These are phyloP conservation scores for Penicillium nordicum DNA, from an alignment of 2,329 filamentous ascomycete genomes.

Conservation along the genomic window DNA sequence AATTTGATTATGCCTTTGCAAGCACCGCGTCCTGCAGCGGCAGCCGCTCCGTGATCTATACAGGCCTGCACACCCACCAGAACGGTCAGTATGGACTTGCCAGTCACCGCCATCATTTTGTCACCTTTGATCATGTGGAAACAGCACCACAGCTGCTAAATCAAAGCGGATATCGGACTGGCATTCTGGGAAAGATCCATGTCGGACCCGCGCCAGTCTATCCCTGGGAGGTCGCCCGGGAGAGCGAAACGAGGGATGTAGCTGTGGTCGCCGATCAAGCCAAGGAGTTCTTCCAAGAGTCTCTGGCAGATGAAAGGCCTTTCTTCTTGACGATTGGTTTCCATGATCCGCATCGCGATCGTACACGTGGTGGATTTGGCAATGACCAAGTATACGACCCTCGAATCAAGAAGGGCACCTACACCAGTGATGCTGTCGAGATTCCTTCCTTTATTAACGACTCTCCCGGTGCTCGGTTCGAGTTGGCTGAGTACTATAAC, in stretches of 20 bases:
- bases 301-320: slow-evolving; percentile 30
- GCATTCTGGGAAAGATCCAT: slow-evolving; percentile 50
- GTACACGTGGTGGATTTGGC: slow-evolving; percentile 43
- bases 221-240: slow-evolving; percentile 43
- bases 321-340: slow-evolving; percentile 50
- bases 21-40: slow-evolving; percentile 47
- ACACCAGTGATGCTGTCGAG: slow-evolving; percentile 34
- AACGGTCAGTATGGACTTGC: slow-evolving; percentile 50
- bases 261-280: slow-evolving; percentile 40
- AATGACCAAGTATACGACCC: slow-evolving; percentile 38
- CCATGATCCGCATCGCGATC: slow-evolving; percentile 48
- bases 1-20: slow-evolving; percentile 33
- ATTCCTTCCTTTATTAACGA: slow-evolving; percentile 45
- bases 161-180: slow-evolving; percentile 44
- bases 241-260: slow-evolving; percentile 47
- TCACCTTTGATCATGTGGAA: slow-evolving; percentile 46
- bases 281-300: slow-evolving; percentile 38
- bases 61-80: slow-evolving; percentile 47
- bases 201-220: slow-evolving; percentile 44
- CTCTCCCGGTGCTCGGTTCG: slow-evolving; percentile 39
- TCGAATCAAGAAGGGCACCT: slow-evolving; percentile 24
- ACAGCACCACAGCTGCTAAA: slow-evolving; percentile 42
- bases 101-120: slow-evolving; percentile 41
- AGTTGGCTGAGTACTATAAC: slow-evolving; percentile 45
- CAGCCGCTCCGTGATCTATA: slow-evolving; percentile 49